Evolutionary conservation across 768 basidiomycete species (phyloP), one percentile per base, ranked within the genome.

Genomic region (Ramaria sp.): DNA sequence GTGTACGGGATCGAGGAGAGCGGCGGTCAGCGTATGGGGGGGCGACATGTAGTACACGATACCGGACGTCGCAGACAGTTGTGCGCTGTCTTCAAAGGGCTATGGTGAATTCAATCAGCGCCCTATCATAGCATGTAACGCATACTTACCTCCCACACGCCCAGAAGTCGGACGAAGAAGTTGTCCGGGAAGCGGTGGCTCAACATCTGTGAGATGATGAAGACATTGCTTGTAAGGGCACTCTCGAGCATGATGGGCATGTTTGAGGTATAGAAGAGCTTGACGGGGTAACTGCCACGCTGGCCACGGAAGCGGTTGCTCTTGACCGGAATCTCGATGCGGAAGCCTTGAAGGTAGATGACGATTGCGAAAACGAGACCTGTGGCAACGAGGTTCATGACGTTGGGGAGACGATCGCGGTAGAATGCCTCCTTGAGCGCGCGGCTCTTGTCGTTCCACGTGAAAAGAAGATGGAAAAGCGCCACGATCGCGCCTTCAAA

Each of bases 191-290:
- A 98, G 13, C 95, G 81, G 37, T 77, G 78, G 39, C 86, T 84
- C 59, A 98, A 80, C 94, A 98, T 98, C 73, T 98, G 96, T 31
- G 84, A 88, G 64, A 98, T 79, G 71, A 98, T 89, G 75, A 93
- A 98, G 31, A 99, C 84, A 70, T 99, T 95, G 58, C 83, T 86
- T 1, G 91, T 91, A 57, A 98, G 75, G 13, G 94, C 94, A 13
- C 82, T 84, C 73, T 98, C 90, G 59, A 98, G 81, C 95, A 99
- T 99, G 77, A 99, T 98, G 57, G 95, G 95, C 95, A 97, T 99
- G 76, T 98, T 99, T 45, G 83, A 87, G 15, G 96, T 98, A 73
- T 98, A 99, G 76, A 99, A 98, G 38, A 98, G 82, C 75, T 98
- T 98, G 75, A 99, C 81, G 52, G 96, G 96, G 76, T 97, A 98